Evolutionary conservation across 31 red algal genomes (phyloP), one percentile per base, ranked within the genome.

Genomic region (Endocladia muricata): DNA sequence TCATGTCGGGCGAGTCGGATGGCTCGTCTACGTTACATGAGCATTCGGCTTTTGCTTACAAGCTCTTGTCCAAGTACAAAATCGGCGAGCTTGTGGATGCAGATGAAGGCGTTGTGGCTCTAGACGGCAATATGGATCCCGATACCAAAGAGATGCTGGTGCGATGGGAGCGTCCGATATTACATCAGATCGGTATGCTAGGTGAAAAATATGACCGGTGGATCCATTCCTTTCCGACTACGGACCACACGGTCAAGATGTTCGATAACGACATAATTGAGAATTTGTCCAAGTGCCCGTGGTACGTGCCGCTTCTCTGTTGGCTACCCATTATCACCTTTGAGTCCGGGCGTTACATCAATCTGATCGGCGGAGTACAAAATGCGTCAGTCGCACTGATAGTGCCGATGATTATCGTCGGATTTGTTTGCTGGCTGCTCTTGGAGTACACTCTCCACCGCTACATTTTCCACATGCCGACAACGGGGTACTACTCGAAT

Each of bases 391-490:
- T 28, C 3, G 29, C 57, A 0, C 15, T 21, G 17, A 78, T 91
- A 39, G 4, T 81, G 5, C 22, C 5, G 49, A 76, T 62, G 66
- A 54, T 55, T 7, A 38, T 49, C 15, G 31, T 86, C 2, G 96
- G 96, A 37, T 68, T 52, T 25, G 44, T 95, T 1, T 89, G 68
- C 0, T 98, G 96, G 96, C 54, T 98, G 61, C 30, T 92, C 0
- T 98, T 98, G 63, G 96, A 98, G 69, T 98, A 98, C 70, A 22
- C 79, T 25, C 62, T 98, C 65, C 96, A 98, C 66, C 80, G 96
- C 30, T 93, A 69, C 41, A 73, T 94, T 17, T 96, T 91, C 59
- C 90, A 98, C 68, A 39, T 78, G 81, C 59, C 40, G 30, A 80
- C 95, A 0, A 69, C 35, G 9, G 73, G 84, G 19, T 98, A 94